Base-by-base conservation (phyloP, 2,329 filamentous ascomycete species). In the Rutstroemia sp. region DNA sequence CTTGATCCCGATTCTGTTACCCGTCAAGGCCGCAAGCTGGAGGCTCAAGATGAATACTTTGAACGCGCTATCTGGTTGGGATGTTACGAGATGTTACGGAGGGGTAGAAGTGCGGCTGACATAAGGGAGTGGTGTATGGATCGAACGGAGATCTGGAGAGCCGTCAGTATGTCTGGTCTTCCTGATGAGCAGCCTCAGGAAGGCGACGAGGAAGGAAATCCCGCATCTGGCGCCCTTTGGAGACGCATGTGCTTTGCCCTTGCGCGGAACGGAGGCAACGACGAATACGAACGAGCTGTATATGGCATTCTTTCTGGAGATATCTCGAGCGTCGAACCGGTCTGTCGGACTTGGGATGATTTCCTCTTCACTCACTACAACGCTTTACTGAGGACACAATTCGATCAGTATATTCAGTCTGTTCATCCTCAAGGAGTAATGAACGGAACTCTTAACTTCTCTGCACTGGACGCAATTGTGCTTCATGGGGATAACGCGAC, bases 261-360 rank as follows among this genome's bases (percentile, higher is more conserved):
- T 48, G 85, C 88, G 51, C 84, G 87, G 21, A 83, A 87, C 51
- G 82, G 84, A 2, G 83, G 83, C 25, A 81, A 80, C 1, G 85
- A 88, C 64, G 82, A 87, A 51, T 92, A 91, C 66, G 91, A 99
- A 72, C 83, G 85, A 55, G 94, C 92, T 17, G 90, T 96, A 0
- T 96, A 96, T 68, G 92, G 90, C 27, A 74, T 96, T 12, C 78
- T 99, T n/a, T 87, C 88, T 44, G 94, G 94, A 50, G 90, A 96
- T 67, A 79, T 91, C 50, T 74, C 81, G 39, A 88, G 87, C 51
- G 89, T 95, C 10, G 84, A 89, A 67, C 82, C 82, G 61, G 83
- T 92, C 40, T 91, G 89, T 68, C 78, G 81, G 51, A 83, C 79
- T 21, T 95, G 91, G 86, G 89, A 96, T 63, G 92, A 97, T 67